A percentile compares a stretch with the other conserved stretches of the same genome.
These are phyloP conservation scores for Priceomyces medius DNA, from an alignment of 805 yeast species.

Conservation along the genomic window DNA sequence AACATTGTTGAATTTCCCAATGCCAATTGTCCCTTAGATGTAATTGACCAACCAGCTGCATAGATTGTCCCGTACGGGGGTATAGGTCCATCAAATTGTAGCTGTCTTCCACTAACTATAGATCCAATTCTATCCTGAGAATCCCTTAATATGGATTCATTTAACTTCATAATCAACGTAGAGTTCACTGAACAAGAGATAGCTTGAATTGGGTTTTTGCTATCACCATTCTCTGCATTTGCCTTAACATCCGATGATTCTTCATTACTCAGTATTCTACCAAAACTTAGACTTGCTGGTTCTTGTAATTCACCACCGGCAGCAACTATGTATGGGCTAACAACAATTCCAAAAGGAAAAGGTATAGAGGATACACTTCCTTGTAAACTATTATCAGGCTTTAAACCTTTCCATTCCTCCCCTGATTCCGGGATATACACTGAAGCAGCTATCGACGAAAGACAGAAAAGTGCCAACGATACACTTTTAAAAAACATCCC, in stretches of 20 bases:
- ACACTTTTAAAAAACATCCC: not conserved
- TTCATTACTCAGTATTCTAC: not conserved
- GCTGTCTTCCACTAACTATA: slow-evolving; percentile 77
- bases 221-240: not conserved
- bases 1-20: slow-evolving; percentile 60
- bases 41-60: slow-evolving; percentile 61
- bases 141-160: slow-evolving; percentile 53
- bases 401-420: slow-evolving; percentile 35
- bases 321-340: slow-evolving; percentile 23
- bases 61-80: slow-evolving; percentile 74
- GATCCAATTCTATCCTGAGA: slow-evolving; percentile 68
- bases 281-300: slow-evolving; percentile 9
- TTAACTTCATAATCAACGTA: slow-evolving; percentile 57
- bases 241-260: slow-evolving; percentile 1
- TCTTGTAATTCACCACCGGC: slow-evolving; percentile 20
- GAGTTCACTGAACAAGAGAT: slow-evolving; percentile 45
- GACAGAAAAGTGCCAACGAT: not conserved
- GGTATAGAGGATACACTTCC: slow-evolving; percentile 28
- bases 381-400: slow-evolving; percentile 17
- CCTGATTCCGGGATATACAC: slow-evolving; percentile 27
- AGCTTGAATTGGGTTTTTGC: not conserved
- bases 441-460: not conserved
- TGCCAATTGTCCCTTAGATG: slow-evolving; percentile 54
- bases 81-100: slow-evolving; percentile 76
- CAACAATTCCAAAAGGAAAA: slow-evolving; percentile 36